Evolutionary conservation across 192 early-diverging fungal genomes (phyloP).

Genomic region (Piromyces sp.): DNA sequence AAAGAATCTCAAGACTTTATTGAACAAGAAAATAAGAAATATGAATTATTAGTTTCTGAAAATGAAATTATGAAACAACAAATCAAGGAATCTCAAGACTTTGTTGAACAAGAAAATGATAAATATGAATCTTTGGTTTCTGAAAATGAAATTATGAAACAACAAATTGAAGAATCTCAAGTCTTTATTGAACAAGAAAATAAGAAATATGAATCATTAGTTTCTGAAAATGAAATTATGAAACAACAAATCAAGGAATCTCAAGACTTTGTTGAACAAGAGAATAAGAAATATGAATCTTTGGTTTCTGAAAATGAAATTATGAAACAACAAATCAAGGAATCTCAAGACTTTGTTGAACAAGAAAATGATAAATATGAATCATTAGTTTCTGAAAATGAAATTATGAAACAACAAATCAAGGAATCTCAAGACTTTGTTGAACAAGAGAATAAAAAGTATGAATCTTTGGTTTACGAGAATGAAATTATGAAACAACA

Average conservation of each 20-base stretch:
- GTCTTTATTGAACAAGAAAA: background rate
- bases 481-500: background rate
- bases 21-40: background rate
- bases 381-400: background rate
- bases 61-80: too few species aligned
- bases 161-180: background rate
- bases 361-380: background rate
- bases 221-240: background rate
- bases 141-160: background rate
- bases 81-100: too few species aligned
- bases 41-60: background rate
- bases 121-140: background rate
- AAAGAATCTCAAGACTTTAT: background rate
- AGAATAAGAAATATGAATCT: background rate
- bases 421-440: too few species aligned
- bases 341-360: background rate
- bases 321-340: background rate
- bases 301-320: background rate
- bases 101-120: too few species aligned
- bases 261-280: background rate
- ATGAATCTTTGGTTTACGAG: background rate
- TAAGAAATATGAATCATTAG: background rate
- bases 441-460: too few species aligned
- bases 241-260: background rate
- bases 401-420: too few species aligned